Conservation (phyloP, 2,329 filamentous ascomycete species). For the Grosmannia huntii region DNA sequence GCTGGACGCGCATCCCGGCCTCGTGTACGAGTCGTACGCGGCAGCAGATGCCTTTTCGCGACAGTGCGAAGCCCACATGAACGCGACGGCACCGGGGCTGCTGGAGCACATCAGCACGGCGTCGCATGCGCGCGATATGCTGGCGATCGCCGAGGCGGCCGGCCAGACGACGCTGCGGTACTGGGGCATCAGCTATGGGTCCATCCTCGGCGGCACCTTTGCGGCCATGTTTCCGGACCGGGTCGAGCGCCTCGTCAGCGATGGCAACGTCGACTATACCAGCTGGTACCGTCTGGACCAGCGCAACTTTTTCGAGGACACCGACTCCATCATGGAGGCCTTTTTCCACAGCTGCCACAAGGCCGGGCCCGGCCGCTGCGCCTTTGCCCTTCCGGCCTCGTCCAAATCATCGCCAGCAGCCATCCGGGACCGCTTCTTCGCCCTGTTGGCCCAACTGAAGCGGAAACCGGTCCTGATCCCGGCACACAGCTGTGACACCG, state of each 20-base stretch:
- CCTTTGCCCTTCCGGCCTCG: slow-evolving; percentile 23
- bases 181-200: slow-evolving; percentile 43
- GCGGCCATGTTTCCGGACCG: slow-evolving; percentile 38
- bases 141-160: slow-evolving; percentile 29
- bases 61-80: slow-evolving; percentile 28
- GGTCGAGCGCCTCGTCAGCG: slow-evolving; percentile 36
- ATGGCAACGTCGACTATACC: slow-evolving; percentile 38
- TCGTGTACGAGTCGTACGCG: slow-evolving; percentile 31
- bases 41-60: slow-evolving; percentile 27
- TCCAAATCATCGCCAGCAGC: slow-evolving; percentile 14
- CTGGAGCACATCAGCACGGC: slow-evolving; percentile 29
- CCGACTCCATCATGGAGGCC: slow-evolving; percentile 36
- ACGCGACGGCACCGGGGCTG: slow-evolving; percentile 18
- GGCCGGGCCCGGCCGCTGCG: slow-evolving; percentile 34
- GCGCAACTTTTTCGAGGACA: slow-evolving; percentile 35
- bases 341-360: slow-evolving; percentile 41
- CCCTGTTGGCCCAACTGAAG: slow-evolving; percentile 28
- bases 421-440: slow-evolving; percentile 25
- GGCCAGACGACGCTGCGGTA: slow-evolving; percentile 31
- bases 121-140: slow-evolving; percentile 32
- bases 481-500: slow-evolving; percentile 14
- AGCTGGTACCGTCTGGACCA: slow-evolving; percentile 36
- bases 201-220: slow-evolving; percentile 36
- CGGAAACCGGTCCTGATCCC: slow-evolving; percentile 28
- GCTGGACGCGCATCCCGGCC: slow-evolving; percentile 32